phyloP scores from a whole-genome alignment of 257 asterid genomes.

The Salvia splendens region DNA sequence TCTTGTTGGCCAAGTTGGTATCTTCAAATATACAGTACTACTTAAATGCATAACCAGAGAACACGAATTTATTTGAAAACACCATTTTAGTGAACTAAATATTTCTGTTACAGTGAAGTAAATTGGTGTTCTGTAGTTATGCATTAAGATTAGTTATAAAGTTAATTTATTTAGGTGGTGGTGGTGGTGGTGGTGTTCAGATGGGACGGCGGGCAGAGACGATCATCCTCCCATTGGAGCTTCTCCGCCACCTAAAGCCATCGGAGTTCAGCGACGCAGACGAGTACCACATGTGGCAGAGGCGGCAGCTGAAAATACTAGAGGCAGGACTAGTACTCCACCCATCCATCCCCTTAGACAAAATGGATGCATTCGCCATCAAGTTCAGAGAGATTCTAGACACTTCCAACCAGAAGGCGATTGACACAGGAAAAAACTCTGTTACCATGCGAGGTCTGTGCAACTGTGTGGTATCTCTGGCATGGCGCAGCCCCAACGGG shows the following conservation, averaged over 20 bases:
- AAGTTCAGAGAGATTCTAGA: conserved; percentile 48
- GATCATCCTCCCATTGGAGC: conserved; percentile 74
- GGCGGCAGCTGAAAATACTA: conserved; percentile 56
- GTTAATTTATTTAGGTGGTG: too few relatives aligned
- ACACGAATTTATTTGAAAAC: too few relatives aligned
- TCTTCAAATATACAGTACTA: too few relatives aligned
- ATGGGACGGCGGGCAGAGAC: conserved; percentile 81
- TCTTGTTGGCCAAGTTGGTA: conserved; percentile 93
- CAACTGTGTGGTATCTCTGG: conserved; percentile 50
- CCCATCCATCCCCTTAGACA: conserved; percentile 59
- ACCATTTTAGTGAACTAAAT: too few relatives aligned
- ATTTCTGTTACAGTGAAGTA: too few relatives aligned
- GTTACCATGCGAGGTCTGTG: conserved; percentile 51
- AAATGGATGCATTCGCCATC: conserved; percentile 42
- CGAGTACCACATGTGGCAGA: conserved; percentile 79
- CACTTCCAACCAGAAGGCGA: conserved; percentile 40
- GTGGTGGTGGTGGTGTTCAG: conserved; percentile 31
- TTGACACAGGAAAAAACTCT: conserved; percentile 65
- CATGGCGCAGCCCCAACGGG: conserved; percentile 57
- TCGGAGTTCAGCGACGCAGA: conserved; percentile 61
- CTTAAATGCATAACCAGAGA: too few relatives aligned
- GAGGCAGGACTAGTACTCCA: conserved; percentile 68
- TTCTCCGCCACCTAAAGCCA: conserved; percentile 67
- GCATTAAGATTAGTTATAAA: too few relatives aligned
- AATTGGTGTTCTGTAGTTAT: too few relatives aligned